Conservation (phyloP, 176 grass and related monocot genomes). For the Carex cristatella region DNA sequence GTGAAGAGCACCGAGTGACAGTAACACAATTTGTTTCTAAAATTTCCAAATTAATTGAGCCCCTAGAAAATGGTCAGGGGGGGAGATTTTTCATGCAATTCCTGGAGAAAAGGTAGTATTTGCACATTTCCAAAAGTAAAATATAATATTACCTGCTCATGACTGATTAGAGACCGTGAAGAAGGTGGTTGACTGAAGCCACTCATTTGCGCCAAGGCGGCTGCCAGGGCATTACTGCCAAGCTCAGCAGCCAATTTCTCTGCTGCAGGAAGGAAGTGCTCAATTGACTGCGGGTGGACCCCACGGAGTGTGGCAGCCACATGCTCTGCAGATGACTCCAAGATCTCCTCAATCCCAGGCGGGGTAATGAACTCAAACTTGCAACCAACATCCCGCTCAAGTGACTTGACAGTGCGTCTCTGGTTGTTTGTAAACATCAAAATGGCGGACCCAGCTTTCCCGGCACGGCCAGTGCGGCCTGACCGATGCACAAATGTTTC, state of each 20-base stretch:
- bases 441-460: slow-evolving; percentile 81
- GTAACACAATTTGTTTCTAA: not conserved
- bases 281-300: slow-evolving; percentile 64
- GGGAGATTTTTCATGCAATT: not conserved
- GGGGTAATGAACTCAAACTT: slow-evolving; percentile 82
- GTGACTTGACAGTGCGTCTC: slow-evolving; percentile 86
- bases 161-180: slow-evolving; percentile 87
- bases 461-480: slow-evolving; percentile 94
- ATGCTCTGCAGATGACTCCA: slow-evolving; percentile 91
- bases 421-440: slow-evolving; percentile 97
- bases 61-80: not conserved
- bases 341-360: slow-evolving; percentile 62
- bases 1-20: not conserved
- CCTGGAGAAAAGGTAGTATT: not conserved
- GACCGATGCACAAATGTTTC: slow-evolving; percentile 99
- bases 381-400: slow-evolving; percentile 86
- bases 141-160: slow-evolving; percentile 60
- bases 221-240: slow-evolving; percentile 78
- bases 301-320: slow-evolving; percentile 75
- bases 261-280: slow-evolving; percentile 69
- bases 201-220: slow-evolving; percentile 95
- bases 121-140: not conserved
- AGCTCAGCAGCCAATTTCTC: slow-evolving; percentile 62
- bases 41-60: not conserved
- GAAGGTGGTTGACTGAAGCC: slow-evolving; percentile 94